phyloP scores from a whole-genome alignment of 148 eudicot species.

The Vaccinium macrocarpon region DNA sequence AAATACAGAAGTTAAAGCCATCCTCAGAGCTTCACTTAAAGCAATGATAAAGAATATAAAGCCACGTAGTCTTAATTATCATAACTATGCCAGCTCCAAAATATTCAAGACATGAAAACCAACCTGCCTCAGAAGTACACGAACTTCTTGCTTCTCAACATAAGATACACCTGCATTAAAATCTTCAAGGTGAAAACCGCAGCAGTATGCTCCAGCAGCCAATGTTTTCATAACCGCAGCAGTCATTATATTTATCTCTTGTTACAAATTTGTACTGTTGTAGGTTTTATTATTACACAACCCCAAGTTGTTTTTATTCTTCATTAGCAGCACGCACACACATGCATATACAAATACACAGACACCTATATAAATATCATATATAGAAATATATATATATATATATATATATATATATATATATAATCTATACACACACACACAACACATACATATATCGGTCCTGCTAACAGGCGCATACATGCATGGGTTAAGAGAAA shows the following conservation, averaged over 20 bases:
- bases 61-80: neutral
- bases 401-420: too few species aligned
- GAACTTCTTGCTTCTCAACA: slow-evolving; percentile 81
- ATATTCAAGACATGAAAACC: slow-evolving; percentile 19
- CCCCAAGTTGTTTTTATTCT: neutral
- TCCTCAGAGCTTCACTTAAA: neutral
- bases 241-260: neutral
- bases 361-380: too few species aligned
- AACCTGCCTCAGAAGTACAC: slow-evolving; percentile 75
- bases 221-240: neutral
- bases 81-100: neutral
- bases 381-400: too few species aligned
- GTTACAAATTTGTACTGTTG: neutral
- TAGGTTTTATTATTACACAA: neutral
- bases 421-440: too few species aligned
- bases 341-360: too few species aligned
- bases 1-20: neutral
- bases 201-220: neutral
- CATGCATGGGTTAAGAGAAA: too few species aligned
- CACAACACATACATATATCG: too few species aligned
- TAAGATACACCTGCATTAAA: slow-evolving; percentile 57
- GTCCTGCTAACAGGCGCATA: too few species aligned
- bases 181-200: slow-evolving; percentile 5
- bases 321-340: too few species aligned
- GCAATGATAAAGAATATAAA: neutral